phyloP scores from a whole-genome alignment of 371 early-diverging fungal species.

The Lichtheimia ornata region DNA sequence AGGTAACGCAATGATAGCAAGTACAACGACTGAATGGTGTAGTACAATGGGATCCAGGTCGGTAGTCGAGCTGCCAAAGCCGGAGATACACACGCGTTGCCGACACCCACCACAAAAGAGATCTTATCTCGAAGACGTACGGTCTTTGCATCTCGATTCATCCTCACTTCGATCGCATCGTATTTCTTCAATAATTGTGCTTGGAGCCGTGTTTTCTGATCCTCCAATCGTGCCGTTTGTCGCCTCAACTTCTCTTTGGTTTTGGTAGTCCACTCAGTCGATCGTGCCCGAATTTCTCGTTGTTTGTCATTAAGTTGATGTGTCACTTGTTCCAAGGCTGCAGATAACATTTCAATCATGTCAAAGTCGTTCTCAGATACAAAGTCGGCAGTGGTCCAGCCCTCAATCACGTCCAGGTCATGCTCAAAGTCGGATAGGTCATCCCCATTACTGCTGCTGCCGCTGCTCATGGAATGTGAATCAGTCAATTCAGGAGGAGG shows the following conservation, averaged over 20 bases:
- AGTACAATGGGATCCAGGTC: constrained; percentile 58
- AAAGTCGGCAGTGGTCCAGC: constrained; percentile 26
- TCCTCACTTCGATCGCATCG: constrained; percentile 34
- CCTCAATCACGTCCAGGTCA: constrained; percentile 21
- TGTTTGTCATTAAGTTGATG: constrained; percentile 45
- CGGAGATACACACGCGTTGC: constrained; percentile 68
- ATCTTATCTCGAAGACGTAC: constrained; percentile 67
- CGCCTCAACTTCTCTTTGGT: constrained; percentile 34
- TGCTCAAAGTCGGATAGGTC: constrained; percentile 15
- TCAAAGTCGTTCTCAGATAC: constrained; percentile 38
- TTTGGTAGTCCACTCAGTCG: constrained; percentile 44
- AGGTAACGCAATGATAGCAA: constrained; percentile 56
- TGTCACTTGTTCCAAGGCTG: constrained; percentile 49
- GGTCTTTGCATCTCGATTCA: constrained; percentile 54
- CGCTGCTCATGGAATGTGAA: too few relatives aligned
- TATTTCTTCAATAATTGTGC: constrained; percentile 29
- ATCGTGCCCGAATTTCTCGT: constrained; percentile 35
- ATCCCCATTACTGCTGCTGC: constrained; percentile 7
- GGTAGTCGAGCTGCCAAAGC: constrained; percentile 59
- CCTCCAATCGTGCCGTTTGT: constrained; percentile 43
- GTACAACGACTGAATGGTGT: constrained; percentile 51
- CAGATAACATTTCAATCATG: constrained; percentile 41
- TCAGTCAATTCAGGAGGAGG: too few relatives aligned
- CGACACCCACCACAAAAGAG: constrained; percentile 72
- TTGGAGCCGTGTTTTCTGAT: constrained; percentile 31